A percentile compares a stretch with the other conserved stretches of the same genome.
Evolutionary conservation across 441 rosid species (phyloP).

Genomic region (Sinapis alba): DNA sequence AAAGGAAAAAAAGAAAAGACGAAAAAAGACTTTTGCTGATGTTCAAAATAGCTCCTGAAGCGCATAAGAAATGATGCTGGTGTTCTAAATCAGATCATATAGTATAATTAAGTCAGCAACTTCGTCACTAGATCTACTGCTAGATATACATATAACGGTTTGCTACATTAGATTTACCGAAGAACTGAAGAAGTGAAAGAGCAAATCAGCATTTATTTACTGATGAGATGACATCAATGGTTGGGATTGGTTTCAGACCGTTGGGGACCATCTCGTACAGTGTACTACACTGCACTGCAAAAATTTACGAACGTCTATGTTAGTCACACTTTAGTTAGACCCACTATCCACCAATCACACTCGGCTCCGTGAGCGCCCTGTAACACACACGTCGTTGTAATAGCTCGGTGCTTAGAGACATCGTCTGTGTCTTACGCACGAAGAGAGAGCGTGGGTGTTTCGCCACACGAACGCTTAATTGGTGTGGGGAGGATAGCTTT

Average conservation of each 20-base stretch:
- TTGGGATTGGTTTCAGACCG: constrained; percentile 22
- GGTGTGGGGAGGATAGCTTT: constrained; percentile 31
- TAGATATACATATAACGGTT: constrained; percentile 32
- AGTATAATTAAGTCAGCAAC: background rate
- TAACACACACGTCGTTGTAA: background rate
- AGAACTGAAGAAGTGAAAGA: constrained; percentile 7
- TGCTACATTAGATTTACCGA: constrained; percentile 34
- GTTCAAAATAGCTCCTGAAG: background rate
- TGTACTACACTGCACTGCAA: constrained; percentile 32
- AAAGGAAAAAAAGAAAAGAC: background rate
- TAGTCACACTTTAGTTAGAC: constrained; percentile 36
- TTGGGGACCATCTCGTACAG: constrained; percentile 35
- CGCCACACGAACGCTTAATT: constrained; percentile 36
- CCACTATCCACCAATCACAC: constrained; percentile 29
- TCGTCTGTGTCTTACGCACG: constrained; percentile 1
- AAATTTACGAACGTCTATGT: constrained; percentile 37
- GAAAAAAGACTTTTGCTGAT: background rate
- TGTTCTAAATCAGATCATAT: background rate
- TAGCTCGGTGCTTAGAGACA: background rate
- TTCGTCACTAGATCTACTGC: constrained; percentile 23
- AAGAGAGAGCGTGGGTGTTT: constrained; percentile 8
- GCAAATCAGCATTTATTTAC: constrained; percentile 24
- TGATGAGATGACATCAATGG: constrained; percentile 35
- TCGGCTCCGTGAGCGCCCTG: constrained; percentile 20
- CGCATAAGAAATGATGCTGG: background rate